Conservation (phyloP, 495 filamentous ascomycete genomes). For the Rostrohypoxylon terebratum region DNA sequence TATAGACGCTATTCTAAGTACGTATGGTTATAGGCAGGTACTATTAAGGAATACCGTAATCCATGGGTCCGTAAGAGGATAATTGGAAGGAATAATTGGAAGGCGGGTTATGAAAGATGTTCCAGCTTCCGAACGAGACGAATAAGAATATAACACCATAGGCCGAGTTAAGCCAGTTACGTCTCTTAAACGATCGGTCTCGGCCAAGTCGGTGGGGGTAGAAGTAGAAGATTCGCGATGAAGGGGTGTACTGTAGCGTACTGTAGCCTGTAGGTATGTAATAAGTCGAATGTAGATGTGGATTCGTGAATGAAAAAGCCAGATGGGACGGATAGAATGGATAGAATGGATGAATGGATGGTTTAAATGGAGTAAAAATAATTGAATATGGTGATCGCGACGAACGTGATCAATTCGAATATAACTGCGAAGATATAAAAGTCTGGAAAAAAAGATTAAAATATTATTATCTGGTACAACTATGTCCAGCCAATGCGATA, state of each 20-base stretch:
- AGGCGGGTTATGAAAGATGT: constrained; percentile 18
- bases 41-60: constrained; percentile 23
- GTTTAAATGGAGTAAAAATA: not conserved
- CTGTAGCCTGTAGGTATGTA: too few species aligned
- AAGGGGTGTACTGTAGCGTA: constrained; percentile 2
- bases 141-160: constrained; percentile 29
- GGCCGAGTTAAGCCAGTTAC: constrained; percentile 16
- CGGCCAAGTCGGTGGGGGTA: constrained; percentile 27
- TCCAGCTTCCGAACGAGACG: constrained; percentile 40
- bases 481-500: constrained; percentile 1
- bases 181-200: constrained; percentile 29
- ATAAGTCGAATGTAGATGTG: constrained; percentile 18
- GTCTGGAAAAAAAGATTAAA: too few species aligned
- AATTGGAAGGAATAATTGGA: constrained; percentile 19
- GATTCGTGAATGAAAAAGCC: constrained; percentile 16
- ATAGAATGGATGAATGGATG: not conserved
- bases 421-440: constrained; percentile 2
- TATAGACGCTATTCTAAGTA: too few species aligned
- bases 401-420: not conserved
- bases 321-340: not conserved
- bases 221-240: not conserved
- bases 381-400: constrained; percentile 14
- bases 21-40: too few species aligned
- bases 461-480: constrained; percentile 9
- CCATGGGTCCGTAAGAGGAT: too few species aligned